A percentile compares a stretch with the other conserved stretches of the same genome.
Conservation (phyloP, 306 rosid species). For the Clitoria ternatea region DNA sequence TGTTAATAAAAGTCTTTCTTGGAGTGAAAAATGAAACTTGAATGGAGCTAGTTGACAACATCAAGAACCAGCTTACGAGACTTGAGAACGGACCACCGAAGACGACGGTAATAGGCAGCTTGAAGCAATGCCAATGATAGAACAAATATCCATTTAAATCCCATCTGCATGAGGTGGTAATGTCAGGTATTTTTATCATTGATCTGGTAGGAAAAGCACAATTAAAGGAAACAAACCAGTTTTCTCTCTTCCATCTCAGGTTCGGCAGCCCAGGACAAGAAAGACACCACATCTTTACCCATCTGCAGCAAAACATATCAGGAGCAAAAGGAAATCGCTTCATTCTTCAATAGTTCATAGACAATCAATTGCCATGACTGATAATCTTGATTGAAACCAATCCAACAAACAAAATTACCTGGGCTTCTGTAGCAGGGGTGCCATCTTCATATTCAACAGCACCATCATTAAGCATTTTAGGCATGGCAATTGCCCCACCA, state of each 20-base stretch:
- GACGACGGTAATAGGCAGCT: slow-evolving; percentile 87
- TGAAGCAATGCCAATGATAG: slow-evolving; percentile 87
- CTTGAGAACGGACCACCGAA: slow-evolving; percentile 85
- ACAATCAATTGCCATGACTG: neutral
- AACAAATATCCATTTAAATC: slow-evolving; percentile 96
- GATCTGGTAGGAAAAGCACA: neutral
- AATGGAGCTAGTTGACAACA: slow-evolving; percentile 69
- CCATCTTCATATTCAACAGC: slow-evolving; percentile 96
- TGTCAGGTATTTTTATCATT: neutral
- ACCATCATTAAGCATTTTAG: slow-evolving; percentile 97
- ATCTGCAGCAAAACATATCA: slow-evolving; percentile 47
- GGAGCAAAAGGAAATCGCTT: neutral
- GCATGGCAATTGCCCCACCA: slow-evolving; percentile 99
- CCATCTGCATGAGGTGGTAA: slow-evolving; percentile 61
- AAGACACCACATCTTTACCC: slow-evolving; percentile 93
- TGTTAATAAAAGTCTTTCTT: slow-evolving; percentile 41
- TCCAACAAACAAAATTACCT: slow-evolving; percentile 40
- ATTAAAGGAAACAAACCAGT: slow-evolving; percentile 53
- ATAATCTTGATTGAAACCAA: neutral
- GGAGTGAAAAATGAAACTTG: slow-evolving; percentile 33
- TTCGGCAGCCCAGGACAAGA: slow-evolving; percentile 88
- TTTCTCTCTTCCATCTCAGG: slow-evolving; percentile 99
- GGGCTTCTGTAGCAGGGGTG: slow-evolving; percentile 85
- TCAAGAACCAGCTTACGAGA: slow-evolving; percentile 98
- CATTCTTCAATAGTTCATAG: neutral